These are phyloP conservation scores for Kwoniella shivajii DNA, from an alignment of 1,284 basidiomycete genomes.

Conservation along the genomic window DNA sequence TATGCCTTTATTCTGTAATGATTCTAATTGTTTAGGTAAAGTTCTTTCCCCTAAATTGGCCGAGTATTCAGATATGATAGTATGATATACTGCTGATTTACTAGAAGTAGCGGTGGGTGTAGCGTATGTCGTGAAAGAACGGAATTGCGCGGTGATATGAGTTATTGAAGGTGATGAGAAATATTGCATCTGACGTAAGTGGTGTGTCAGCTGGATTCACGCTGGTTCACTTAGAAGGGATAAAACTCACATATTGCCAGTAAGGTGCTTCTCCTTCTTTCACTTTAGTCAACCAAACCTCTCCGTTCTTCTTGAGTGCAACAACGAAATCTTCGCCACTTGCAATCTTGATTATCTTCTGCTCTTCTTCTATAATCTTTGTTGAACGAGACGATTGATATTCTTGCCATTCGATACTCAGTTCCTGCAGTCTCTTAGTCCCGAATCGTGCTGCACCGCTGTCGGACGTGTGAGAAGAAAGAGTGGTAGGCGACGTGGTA, in stretches of 20 bases:
- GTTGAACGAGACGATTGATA: conserved; percentile 59
- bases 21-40: conserved; percentile 65
- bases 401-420: conserved; percentile 59
- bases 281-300: conserved; percentile 44
- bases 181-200: conserved; percentile 34
- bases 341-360: conserved; percentile 73
- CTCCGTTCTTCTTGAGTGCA: conserved; percentile 63
- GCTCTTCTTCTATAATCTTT: conserved; percentile 44
- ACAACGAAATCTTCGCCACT: conserved; percentile 67
- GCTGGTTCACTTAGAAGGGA: not conserved
- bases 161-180: conserved; percentile 47
- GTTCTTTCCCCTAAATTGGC: not conserved
- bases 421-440: conserved; percentile 2
- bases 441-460: no score
- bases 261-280: conserved; percentile 13
- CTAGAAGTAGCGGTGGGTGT: conserved; percentile 60
- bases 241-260: conserved; percentile 73
- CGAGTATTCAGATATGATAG: conserved; percentile 40
- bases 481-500: not conserved
- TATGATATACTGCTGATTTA: conserved; percentile 21
- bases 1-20: conserved; percentile 69
- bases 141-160: conserved; percentile 82
- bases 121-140: conserved; percentile 78
- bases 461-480: no score
- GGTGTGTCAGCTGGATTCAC: not conserved